These are phyloP conservation scores for Cubamyces sp. DNA, from an alignment of 768 basidiomycete genomes.

Conservation along the genomic window DNA sequence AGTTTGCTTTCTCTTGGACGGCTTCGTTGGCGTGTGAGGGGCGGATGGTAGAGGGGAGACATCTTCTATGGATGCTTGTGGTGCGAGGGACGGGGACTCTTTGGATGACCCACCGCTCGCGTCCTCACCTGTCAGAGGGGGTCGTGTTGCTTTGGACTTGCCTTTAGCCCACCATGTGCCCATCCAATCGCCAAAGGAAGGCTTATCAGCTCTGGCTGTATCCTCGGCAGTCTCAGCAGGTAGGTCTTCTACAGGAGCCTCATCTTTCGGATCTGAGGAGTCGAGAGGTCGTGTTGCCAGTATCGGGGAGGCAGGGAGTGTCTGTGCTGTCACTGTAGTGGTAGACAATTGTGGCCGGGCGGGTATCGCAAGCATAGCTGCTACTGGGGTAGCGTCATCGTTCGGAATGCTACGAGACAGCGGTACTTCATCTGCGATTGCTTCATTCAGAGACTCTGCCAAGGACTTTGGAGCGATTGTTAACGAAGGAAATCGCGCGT, in stretches of 20 bases:
- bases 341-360: constrained; percentile 12
- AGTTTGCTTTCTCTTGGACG: constrained; percentile 45
- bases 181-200: constrained; percentile 71
- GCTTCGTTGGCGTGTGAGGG: constrained; percentile 17
- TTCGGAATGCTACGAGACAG: constrained; percentile 35
- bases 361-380: constrained; percentile 8
- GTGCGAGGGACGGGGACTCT: constrained; percentile 7
- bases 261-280: constrained; percentile 2
- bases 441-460: constrained; percentile 50
- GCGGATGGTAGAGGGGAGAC: constrained; percentile 20
- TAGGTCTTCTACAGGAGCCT: not conserved
- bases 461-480: constrained; percentile 40
- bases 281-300: not conserved
- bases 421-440: constrained; percentile 54
- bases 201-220: constrained; percentile 37
- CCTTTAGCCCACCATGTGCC: constrained; percentile 73
- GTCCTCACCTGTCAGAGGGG: constrained; percentile 6
- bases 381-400: constrained; percentile 28
- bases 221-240: constrained; percentile 8
- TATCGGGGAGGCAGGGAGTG: constrained; percentile 6
- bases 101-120: constrained; percentile 10
- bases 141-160: constrained; percentile 29
- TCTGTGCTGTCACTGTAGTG: constrained; percentile 10
- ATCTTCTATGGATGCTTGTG: constrained; percentile 10
- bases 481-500: not conserved